Percentiles rank a stretch among this genome's conserved stretches.
Evolutionary conservation across 2,329 filamentous ascomycete genomes (phyloP).

Genomic region (Cladosporium sp.): DNA sequence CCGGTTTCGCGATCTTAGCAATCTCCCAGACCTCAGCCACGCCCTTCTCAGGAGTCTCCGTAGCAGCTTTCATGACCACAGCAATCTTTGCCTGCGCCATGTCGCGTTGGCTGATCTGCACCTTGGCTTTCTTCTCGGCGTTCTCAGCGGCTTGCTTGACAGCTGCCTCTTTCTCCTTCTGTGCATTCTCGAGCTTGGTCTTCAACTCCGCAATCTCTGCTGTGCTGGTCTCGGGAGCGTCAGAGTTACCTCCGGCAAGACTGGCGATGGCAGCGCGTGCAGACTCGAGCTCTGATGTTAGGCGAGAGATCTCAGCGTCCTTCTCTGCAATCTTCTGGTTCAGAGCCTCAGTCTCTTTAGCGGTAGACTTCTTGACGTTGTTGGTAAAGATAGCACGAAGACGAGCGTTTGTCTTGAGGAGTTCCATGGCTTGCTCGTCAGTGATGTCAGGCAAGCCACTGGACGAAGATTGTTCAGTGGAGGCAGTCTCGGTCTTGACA

Average conservation of each 20-base stretch:
- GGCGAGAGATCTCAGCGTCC: constrained; percentile 32
- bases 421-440: constrained; percentile 51
- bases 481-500: constrained; percentile 33
- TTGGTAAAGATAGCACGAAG: constrained; percentile 53
- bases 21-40: constrained; percentile 85
- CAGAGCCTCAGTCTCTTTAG: constrained; percentile 43
- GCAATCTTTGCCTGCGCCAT: constrained; percentile 69
- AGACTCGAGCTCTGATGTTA: constrained; percentile 22
- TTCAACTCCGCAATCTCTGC: constrained; percentile 28
- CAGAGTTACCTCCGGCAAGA: background rate
- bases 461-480: constrained; percentile 17
- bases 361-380: constrained; percentile 57
- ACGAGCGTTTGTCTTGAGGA: constrained; percentile 52
- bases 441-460: constrained; percentile 34
- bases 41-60: constrained; percentile 79
- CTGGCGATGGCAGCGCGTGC: constrained; percentile 12
- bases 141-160: constrained; percentile 28
- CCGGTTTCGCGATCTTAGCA: constrained; percentile 61
- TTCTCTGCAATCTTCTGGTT: constrained; percentile 34
- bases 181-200: constrained; percentile 29
- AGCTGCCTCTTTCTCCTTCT: constrained; percentile 34
- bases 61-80: constrained; percentile 76
- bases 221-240: constrained; percentile 7
- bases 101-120: constrained; percentile 72
- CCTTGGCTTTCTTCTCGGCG: constrained; percentile 58